Evolutionary conservation across 2,329 filamentous ascomycete genomes (phyloP).

Genomic region (Triangularia verruculosa): DNA sequence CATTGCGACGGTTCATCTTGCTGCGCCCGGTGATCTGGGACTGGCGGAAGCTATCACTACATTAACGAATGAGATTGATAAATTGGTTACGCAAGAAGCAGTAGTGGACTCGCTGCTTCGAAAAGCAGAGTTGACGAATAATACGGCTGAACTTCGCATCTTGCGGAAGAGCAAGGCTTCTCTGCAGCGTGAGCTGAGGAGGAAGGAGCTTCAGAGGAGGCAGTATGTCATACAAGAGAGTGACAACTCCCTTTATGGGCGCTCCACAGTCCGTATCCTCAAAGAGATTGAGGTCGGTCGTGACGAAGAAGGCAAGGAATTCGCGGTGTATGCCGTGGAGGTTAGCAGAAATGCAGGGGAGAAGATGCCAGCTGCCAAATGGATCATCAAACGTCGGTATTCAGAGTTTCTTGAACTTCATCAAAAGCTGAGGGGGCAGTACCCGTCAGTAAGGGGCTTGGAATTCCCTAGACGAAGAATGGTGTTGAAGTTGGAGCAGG

Average conservation of each 20-base stretch:
- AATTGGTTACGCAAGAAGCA: slow-evolving; percentile 79
- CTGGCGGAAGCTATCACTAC: slow-evolving; percentile 87
- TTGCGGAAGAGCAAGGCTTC: slow-evolving; percentile 91
- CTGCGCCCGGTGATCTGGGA: slow-evolving; percentile 89
- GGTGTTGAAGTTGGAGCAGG: slow-evolving; percentile 94
- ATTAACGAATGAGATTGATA: slow-evolving; percentile 87
- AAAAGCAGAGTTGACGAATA: slow-evolving; percentile 96
- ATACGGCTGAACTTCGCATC: slow-evolving; percentile 88
- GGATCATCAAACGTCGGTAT: slow-evolving; percentile 89
- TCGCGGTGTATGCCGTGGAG: slow-evolving; percentile 88
- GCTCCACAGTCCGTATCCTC: slow-evolving; percentile 85
- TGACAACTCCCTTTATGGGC: slow-evolving; percentile 93
- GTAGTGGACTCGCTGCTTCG: slow-evolving; percentile 87
- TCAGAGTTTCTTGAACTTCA: slow-evolving; percentile 97
- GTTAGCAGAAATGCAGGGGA: slow-evolving; percentile 87
- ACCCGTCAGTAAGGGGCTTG: slow-evolving; percentile 81
- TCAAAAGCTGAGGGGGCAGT: slow-evolving; percentile 78
- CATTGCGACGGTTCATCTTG: slow-evolving; percentile 85
- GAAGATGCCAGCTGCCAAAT: slow-evolving; percentile 93
- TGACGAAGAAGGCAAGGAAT: slow-evolving; percentile 91
- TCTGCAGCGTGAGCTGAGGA: slow-evolving; percentile 83
- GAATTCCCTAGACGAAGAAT: slow-evolving; percentile 91
- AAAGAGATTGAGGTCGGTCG: slow-evolving; percentile 80
- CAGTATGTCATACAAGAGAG: slow-evolving; percentile 98
- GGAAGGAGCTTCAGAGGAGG: slow-evolving; percentile 92